Percentiles rank a stretch among this genome's conserved stretches.
Evolutionary conservation across 2,329 filamentous ascomycete species (phyloP).

Genomic region (Aspergillus sp.): DNA sequence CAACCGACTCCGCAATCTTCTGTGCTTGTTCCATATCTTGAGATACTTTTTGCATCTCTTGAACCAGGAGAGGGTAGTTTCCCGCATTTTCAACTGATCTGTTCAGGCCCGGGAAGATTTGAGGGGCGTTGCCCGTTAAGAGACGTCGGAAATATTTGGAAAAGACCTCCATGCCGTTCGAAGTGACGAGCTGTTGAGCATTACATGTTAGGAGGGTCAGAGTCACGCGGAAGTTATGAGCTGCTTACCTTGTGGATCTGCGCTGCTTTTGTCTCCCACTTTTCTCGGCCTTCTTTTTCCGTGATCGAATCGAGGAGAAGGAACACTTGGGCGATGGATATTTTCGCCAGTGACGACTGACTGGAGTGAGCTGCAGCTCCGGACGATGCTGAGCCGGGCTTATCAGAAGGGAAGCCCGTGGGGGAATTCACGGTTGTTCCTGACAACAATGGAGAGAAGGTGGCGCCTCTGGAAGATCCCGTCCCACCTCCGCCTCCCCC

Average conservation of each 20-base stretch:
- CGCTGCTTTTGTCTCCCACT: constrained; percentile 89
- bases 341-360: constrained; percentile 73
- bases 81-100: constrained; percentile 71
- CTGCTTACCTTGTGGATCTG: constrained; percentile 83
- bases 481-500: constrained; percentile 52
- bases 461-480: constrained; percentile 55
- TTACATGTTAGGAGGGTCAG: neutral
- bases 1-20: constrained; percentile 91
- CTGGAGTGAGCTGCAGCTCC: constrained; percentile 45
- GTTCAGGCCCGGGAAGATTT: constrained; percentile 81
- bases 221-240: constrained; percentile 19
- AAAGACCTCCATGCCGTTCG: constrained; percentile 98
- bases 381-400: constrained; percentile 40
- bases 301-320: constrained; percentile 91
- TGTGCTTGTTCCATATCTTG: constrained; percentile 77
- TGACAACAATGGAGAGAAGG: constrained; percentile 60
- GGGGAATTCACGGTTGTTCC: constrained; percentile 54
- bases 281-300: constrained; percentile 84
- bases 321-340: constrained; percentile 93
- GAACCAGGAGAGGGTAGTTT: constrained; percentile 77
- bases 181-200: constrained; percentile 75
- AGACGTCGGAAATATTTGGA: constrained; percentile 92
- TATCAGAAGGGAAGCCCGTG: constrained; percentile 51
- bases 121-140: constrained; percentile 82
- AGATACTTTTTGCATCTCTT: constrained; percentile 82